These are phyloP conservation scores for Penicillium ucsense DNA, from an alignment of 495 filamentous ascomycete species.

Conservation along the genomic window DNA sequence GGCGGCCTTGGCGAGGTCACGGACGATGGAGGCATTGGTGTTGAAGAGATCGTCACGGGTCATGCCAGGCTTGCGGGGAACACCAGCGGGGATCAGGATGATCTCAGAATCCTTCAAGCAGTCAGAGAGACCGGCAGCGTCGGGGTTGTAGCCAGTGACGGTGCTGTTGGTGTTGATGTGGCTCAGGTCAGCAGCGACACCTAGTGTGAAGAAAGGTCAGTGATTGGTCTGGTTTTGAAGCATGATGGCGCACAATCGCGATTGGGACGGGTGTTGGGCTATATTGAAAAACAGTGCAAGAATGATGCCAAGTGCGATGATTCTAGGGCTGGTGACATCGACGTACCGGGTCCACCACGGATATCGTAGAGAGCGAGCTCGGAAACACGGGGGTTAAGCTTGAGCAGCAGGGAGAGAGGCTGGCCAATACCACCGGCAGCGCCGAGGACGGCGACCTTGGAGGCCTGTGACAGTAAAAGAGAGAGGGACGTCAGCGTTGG, in stretches of 20 bases:
- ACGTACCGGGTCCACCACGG: constrained; percentile 80
- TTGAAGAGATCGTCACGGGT: constrained; percentile 99
- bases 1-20: constrained; percentile 92
- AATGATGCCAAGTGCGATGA: too few relatives aligned
- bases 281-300: too few relatives aligned
- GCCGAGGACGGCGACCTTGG: constrained; percentile 94
- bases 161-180: constrained; percentile 99
- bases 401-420: constrained; percentile 91
- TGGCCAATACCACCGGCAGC: constrained; percentile 97
- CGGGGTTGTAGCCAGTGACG: constrained; percentile 81
- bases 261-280: background rate
- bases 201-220: constrained; percentile 32
- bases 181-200: constrained; percentile 93
- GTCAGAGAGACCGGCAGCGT: constrained; percentile 59
- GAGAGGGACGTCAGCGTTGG: constrained; percentile 26
- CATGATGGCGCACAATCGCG: background rate
- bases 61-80: constrained; percentile 99
- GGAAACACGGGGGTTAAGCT: constrained; percentile 89
- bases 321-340: background rate
- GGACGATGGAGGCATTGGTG: constrained; percentile 99
- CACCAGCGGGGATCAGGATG: constrained; percentile 95
- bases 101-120: constrained; percentile 81
- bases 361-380: constrained; percentile 98
- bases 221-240: background rate
- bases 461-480: constrained; percentile 49